A percentile compares a stretch with the other conserved stretches of the same genome.
These are phyloP conservation scores for Apiospora phragmitis DNA, from an alignment of 2,329 filamentous ascomycete genomes.

Conservation along the genomic window DNA sequence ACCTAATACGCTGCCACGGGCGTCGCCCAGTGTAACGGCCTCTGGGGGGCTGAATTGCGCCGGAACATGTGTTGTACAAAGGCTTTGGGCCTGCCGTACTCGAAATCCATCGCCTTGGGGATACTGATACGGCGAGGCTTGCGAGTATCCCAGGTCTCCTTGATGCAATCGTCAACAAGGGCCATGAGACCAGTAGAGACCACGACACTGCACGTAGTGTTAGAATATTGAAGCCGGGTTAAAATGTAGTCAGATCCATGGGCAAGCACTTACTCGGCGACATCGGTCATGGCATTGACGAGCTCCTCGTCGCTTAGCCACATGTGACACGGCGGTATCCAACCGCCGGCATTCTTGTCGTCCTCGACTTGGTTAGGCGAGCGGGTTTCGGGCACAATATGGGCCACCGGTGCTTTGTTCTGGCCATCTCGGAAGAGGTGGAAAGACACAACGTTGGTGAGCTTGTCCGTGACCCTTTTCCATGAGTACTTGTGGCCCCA, in stretches of 20 bases:
- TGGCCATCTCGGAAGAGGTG: conserved; percentile 71
- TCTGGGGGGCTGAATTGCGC: conserved; percentile 35
- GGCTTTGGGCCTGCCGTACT: conserved; percentile 29
- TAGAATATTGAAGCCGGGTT: conserved; percentile 19
- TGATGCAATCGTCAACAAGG: conserved; percentile 90
- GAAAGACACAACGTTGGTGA: conserved; percentile 71
- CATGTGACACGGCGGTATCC: conserved; percentile 88
- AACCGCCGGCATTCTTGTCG: conserved; percentile 78
- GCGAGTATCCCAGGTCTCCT: conserved; percentile 65
- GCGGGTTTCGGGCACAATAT: conserved; percentile 80
- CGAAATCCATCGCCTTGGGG: conserved; percentile 33
- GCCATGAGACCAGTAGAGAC: conserved; percentile 87
- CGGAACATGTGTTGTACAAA: conserved; percentile 44
- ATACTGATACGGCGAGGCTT: conserved; percentile 41
- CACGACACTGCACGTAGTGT: conserved; percentile 64
- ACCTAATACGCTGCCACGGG: conserved; percentile 5
- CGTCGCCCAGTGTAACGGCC: not conserved
- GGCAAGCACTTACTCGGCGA: conserved; percentile 72
- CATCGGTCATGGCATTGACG: conserved; percentile 70
- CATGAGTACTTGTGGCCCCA: conserved; percentile 87
- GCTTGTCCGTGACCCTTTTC: conserved; percentile 72
- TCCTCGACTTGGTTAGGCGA: conserved; percentile 68
- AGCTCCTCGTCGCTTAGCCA: conserved; percentile 79
- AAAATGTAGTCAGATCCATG: conserved; percentile 13
- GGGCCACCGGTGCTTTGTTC: conserved; percentile 67